phyloP scores from a whole-genome alignment of 2,329 filamentous ascomycete species.

The Aspergillus melleus region DNA sequence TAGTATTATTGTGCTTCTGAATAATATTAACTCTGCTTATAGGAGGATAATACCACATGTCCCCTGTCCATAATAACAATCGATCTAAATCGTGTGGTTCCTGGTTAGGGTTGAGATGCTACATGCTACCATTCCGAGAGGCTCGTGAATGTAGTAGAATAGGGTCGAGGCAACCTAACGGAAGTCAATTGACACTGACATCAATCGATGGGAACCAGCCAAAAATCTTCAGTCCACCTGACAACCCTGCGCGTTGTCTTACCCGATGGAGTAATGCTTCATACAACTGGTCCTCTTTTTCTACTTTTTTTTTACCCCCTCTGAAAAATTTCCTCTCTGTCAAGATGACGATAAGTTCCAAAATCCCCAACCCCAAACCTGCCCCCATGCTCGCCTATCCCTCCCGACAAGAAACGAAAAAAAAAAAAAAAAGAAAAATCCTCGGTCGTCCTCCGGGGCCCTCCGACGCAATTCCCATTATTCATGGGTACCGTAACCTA shows the following conservation, averaged over 20 bases:
- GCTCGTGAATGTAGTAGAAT: background rate
- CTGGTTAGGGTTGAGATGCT: background rate
- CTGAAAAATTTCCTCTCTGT: background rate
- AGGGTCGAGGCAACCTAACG: background rate
- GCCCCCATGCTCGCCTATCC: background rate
- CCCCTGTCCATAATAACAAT: too few relatives aligned
- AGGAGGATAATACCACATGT: too few relatives aligned
- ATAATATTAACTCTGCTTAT: too few relatives aligned
- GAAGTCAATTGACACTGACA: background rate
- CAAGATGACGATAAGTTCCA: background rate
- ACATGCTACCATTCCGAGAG: too few relatives aligned
- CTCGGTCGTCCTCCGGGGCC: conserved; percentile 8
- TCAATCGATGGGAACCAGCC: background rate
- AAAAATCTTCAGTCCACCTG: background rate
- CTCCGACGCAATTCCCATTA: conserved; percentile 5
- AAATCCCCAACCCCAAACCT: background rate
- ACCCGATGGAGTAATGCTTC: background rate
- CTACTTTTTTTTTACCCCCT: background rate
- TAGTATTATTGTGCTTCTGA: background rate
- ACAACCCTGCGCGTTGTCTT: background rate
- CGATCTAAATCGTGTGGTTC: background rate
- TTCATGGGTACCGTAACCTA: background rate
- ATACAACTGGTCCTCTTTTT: background rate
- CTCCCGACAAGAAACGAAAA: background rate
- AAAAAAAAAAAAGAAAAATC: background rate